A percentile compares a stretch with the other conserved stretches of the same genome.
Evolutionary conservation across 2,329 filamentous ascomycete genomes (phyloP).

Genomic region (Graphilbum ipis-grandicollis): DNA sequence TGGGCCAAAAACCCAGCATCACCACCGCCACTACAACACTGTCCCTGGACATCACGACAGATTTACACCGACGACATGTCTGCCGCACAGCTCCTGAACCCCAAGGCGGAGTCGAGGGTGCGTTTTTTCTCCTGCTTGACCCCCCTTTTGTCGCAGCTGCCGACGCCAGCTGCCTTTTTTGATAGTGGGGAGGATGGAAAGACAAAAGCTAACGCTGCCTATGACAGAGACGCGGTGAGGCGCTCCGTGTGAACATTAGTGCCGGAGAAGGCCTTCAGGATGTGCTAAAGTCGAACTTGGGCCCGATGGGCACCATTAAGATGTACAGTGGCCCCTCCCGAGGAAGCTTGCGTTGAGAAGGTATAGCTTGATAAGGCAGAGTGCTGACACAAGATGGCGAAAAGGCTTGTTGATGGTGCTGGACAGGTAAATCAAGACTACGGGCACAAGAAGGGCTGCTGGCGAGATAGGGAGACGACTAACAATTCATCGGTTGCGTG

Average conservation of each 20-base stretch:
- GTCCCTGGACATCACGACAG: no score
- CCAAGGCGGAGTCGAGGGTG: constrained; percentile 95
- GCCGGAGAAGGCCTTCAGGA: constrained; percentile 84
- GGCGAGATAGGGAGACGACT: no score
- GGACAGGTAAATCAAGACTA: constrained; percentile 21
- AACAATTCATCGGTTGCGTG: no score
- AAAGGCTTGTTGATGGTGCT: constrained; percentile 50
- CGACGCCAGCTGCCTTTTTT: neutral
- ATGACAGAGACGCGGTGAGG: constrained; percentile 78
- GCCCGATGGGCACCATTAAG: constrained; percentile 86
- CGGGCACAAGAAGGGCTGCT: no score
- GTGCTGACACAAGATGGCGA: neutral
- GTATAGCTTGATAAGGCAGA: neutral
- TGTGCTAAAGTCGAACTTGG: constrained; percentile 93
- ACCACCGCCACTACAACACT: neutral
- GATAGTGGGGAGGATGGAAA: constrained; percentile 14
- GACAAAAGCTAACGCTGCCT: constrained; percentile 14
- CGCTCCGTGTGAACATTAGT: constrained; percentile 89
- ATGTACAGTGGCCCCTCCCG: constrained; percentile 37
- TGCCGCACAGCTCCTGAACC: constrained; percentile 93
- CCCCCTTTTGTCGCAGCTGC: neutral
- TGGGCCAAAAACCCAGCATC: neutral
- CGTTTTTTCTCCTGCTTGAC: constrained; percentile 15
- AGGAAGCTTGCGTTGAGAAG: constrained; percentile 5
- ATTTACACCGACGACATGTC: constrained; percentile 46